phyloP scores from a whole-genome alignment of 169 alveolate species.

The Blepharisma undulans region DNA sequence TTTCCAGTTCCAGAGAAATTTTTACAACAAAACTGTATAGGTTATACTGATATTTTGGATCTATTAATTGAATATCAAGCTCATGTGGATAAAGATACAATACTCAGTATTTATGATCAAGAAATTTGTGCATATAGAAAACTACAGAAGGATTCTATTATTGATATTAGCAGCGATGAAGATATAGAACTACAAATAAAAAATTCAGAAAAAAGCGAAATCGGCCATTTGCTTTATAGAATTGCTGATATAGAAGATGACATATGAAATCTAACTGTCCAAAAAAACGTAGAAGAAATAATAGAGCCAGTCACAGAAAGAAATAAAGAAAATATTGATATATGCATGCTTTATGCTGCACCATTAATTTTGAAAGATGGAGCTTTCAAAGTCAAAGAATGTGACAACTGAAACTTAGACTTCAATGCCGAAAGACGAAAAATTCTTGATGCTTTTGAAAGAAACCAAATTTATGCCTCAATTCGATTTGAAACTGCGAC shows the following conservation, averaged over 20 bases:
- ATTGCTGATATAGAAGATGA: neutral
- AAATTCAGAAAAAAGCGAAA: neutral
- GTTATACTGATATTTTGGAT: neutral
- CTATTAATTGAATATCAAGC: neutral
- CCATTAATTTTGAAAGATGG: constrained; percentile 46
- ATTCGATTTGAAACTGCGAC: constrained; percentile 59
- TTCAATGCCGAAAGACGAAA: constrained; percentile 44
- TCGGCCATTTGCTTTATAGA: neutral
- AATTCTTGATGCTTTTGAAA: constrained; percentile 38
- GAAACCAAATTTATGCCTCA: constrained; percentile 38
- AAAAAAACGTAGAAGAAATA: neutral
- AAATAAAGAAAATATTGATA: constrained; percentile 29
- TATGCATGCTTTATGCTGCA: constrained; percentile 58
- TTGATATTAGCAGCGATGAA: neutral
- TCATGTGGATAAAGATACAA: neutral
- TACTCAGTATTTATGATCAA: neutral
- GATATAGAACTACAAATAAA: neutral
- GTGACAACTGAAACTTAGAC: constrained; percentile 49
- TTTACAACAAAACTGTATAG: neutral
- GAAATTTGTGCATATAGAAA: neutral
- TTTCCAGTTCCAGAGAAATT: neutral
- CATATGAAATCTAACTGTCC: neutral
- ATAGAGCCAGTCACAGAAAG: neutral
- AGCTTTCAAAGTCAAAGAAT: neutral
- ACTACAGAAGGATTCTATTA: neutral